phyloP scores from a whole-genome alignment of 495 filamentous ascomycete genomes.

The Letharia lupina region DNA sequence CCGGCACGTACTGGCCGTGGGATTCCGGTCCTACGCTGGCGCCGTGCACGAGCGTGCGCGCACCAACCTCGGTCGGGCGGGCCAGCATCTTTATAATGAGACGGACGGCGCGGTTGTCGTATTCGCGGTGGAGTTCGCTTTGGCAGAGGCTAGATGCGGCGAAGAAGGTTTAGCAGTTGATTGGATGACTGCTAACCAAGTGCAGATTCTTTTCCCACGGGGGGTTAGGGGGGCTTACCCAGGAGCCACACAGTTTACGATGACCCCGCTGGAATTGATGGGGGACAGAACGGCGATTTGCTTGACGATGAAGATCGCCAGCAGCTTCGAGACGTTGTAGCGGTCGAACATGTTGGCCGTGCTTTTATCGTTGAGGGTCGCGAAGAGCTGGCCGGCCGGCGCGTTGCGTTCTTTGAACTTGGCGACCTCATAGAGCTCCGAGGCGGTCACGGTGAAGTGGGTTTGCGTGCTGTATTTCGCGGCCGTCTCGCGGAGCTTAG shows the following conservation, averaged over 20 bases:
- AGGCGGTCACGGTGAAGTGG: slow-evolving; percentile 32
- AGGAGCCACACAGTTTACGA: slow-evolving; percentile 44
- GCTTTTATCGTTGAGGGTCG: slow-evolving; percentile 29
- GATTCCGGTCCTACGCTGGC: slow-evolving; percentile 33
- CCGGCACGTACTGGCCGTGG: slow-evolving; percentile 42
- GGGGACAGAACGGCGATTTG: slow-evolving; percentile 33
- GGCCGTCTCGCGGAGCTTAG: slow-evolving; percentile 32
- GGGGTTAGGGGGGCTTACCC: slow-evolving; percentile 26
- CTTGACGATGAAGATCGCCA: slow-evolving; percentile 41
- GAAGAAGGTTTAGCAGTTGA: background rate
- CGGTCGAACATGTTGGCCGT: slow-evolving; percentile 24
- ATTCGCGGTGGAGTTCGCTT: background rate
- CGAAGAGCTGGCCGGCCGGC: slow-evolving; percentile 27
- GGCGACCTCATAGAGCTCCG: slow-evolving; percentile 35
- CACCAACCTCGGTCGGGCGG: slow-evolving; percentile 41
- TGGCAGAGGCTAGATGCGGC: background rate
- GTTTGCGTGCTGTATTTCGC: slow-evolving; percentile 21
- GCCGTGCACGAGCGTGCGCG: slow-evolving; percentile 38
- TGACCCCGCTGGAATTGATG: slow-evolving; percentile 28
- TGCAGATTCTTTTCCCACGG: slow-evolving; percentile 18
- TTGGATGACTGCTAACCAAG: background rate
- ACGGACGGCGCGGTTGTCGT: slow-evolving; percentile 8
- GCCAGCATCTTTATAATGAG: slow-evolving; percentile 29
- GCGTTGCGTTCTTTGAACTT: slow-evolving; percentile 30
- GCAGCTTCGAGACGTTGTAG: slow-evolving; percentile 46